Evolutionary conservation across 148 eudicot species (phyloP).

Genomic region (Rhododendron kiyosumense): DNA sequence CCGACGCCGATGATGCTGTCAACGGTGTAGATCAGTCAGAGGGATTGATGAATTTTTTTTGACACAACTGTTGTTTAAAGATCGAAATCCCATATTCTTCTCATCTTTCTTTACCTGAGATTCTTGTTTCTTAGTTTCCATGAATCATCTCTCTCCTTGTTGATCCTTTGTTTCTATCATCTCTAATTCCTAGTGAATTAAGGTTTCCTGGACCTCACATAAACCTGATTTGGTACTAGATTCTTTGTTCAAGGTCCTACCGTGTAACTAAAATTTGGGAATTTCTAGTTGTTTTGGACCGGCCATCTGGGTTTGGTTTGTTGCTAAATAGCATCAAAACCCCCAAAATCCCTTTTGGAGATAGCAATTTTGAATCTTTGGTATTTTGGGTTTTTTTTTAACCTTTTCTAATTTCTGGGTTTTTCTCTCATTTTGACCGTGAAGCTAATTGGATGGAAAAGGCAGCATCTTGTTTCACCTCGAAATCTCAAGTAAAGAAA

Average conservation of each 20-base stretch:
- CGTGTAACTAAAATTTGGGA: background rate
- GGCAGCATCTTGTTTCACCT: conserved; percentile 21
- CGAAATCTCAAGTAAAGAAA: too few relatives aligned
- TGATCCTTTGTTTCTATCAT: background rate
- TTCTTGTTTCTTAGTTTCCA: conserved; percentile 14
- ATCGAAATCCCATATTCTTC: conserved; percentile 25
- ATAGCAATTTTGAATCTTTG: conserved; percentile 32
- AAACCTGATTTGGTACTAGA: background rate
- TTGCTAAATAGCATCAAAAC: conserved; percentile 18
- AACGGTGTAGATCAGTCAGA: too few relatives aligned
- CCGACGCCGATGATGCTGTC: too few relatives aligned
- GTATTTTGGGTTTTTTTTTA: conserved; percentile 22
- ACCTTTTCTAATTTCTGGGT: conserved; percentile 19
- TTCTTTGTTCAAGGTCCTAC: background rate
- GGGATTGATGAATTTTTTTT: too few relatives aligned
- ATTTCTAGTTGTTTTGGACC: conserved; percentile 15
- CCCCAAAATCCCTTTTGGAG: conserved; percentile 22
- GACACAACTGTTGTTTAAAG: too few relatives aligned
- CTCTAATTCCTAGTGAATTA: conserved; percentile 1
- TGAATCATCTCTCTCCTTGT: background rate
- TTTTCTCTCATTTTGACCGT: background rate
- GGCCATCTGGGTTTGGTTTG: conserved; percentile 37
- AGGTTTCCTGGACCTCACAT: background rate
- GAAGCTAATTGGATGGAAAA: conserved; percentile 30
- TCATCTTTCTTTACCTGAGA: conserved; percentile 16